A percentile compares a stretch with the other conserved stretches of the same genome.
Conservation (phyloP, 495 filamentous ascomycete species). For the Neurospora discreta region DNA sequence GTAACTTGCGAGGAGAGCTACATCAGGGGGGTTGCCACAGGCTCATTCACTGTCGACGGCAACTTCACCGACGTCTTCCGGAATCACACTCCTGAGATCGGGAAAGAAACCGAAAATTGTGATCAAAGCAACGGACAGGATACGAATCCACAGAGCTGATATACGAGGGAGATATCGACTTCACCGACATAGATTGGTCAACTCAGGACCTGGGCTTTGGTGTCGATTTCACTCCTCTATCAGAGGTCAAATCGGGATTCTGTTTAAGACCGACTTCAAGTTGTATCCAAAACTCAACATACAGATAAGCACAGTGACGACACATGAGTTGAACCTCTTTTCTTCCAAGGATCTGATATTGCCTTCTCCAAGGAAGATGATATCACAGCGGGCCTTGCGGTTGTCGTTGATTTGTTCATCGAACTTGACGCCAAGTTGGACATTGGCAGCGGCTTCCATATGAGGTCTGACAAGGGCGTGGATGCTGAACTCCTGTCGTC, state of each 20-base stretch:
- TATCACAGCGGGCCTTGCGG: constrained; percentile 29
- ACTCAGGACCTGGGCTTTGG: constrained; percentile 26
- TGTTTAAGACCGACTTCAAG: constrained; percentile 38
- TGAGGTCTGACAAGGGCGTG: constrained; percentile 38
- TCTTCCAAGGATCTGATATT: constrained; percentile 27
- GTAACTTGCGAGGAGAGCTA: constrained; percentile 42
- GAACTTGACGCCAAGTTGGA: constrained; percentile 33
- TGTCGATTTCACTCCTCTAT: constrained; percentile 30
- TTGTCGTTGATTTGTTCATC: constrained; percentile 38
- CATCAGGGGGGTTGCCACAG: constrained; percentile 34
- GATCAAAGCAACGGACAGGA: constrained; percentile 12
- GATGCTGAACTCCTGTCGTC: constrained; percentile 23
- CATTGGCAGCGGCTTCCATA: constrained; percentile 41
- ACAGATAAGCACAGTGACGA: constrained; percentile 27
- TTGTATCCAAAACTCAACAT: constrained; percentile 41
- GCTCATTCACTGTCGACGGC: constrained; percentile 27
- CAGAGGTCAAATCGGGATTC: constrained; percentile 30
- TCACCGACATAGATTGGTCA: constrained; percentile 24
- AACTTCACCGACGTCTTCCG: constrained; percentile 26
- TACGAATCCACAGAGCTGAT: neutral
- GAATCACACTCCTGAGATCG: constrained; percentile 19
- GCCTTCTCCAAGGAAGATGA: constrained; percentile 29
- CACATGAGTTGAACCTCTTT: constrained; percentile 40
- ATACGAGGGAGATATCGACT: constrained; percentile 19
- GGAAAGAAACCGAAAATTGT: constrained; percentile 21